Base-by-base conservation (phyloP, 2,329 filamentous ascomycete species). In the Aspergillus transmontanensis region DNA sequence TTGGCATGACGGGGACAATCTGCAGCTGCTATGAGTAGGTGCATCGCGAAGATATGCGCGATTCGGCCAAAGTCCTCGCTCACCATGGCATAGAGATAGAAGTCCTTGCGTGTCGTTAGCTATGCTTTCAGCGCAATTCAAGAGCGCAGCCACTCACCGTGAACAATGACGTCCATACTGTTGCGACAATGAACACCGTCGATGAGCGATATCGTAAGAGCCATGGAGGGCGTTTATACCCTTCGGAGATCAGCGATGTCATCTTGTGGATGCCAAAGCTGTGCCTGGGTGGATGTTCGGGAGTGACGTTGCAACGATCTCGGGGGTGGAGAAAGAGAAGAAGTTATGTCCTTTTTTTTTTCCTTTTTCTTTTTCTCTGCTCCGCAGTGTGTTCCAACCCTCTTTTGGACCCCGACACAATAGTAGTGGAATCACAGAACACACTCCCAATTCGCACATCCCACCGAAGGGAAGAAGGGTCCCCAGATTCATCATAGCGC, bases 181-280 rank as follows among this genome's bases (percentile, higher is more conserved):
- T 88, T 7, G 80, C 74, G 45, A 87, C 72, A 66, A 89, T 87
- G 76, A 89, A 89, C 53, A 82, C 69, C 2, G 84, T 85, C 58
- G 83, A 85, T 12, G 86, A 87, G n/a, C 87, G 82, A 82, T 84
- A 86, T 76, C 73, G 65, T 4, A 85, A 72, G 11, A 73, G 62
- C 68, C 69, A 70, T 39, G 72, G 72, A 7, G 67, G 70, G 48
- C 58, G 57, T 56, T 64, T 64, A 30, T n/a, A 56, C 19, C 50
- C 57, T 58, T 28, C 46, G 23, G 28, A 19, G 19, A 23, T 30
- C 41, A 53, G 34, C 9, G 46, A 53, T 34, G 23, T 46, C 51
- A 56, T 61, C 21, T 45, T 39, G 48, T 51, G 4, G 28, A 30
- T 11, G 23, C 23, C 6, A 19, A 50, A 16, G 6, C 6, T 39